Evolutionary conservation across 2,329 filamentous ascomycete species (phyloP).

Genomic region (Elsinoe necatrix): DNA sequence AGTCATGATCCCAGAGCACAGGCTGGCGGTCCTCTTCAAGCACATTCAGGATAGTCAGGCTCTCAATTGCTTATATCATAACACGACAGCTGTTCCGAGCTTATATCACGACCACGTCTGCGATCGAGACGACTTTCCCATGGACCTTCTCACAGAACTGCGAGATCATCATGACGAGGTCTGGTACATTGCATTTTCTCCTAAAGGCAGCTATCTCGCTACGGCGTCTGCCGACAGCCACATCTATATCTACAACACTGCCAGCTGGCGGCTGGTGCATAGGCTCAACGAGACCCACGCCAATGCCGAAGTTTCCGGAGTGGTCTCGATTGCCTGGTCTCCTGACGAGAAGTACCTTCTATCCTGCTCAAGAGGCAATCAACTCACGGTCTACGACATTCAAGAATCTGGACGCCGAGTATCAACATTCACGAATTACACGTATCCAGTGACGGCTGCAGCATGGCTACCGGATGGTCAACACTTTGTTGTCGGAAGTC

Average conservation of each 20-base stretch:
- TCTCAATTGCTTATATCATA: slow-evolving; percentile 78
- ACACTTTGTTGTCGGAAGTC: slow-evolving; percentile 69
- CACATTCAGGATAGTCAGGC: slow-evolving; percentile 81
- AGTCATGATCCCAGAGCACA: slow-evolving; percentile 91
- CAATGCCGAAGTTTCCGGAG: slow-evolving; percentile 38
- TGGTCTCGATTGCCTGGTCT: slow-evolving; percentile 82
- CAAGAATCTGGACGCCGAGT: slow-evolving; percentile 43
- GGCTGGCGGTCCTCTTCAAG: slow-evolving; percentile 70
- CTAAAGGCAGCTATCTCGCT: slow-evolving; percentile 73
- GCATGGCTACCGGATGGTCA: slow-evolving; percentile 77
- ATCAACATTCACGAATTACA: slow-evolving; percentile 58
- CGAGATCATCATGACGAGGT: slow-evolving; percentile 71
- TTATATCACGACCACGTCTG: slow-evolving; percentile 85
- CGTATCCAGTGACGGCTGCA: slow-evolving; percentile 79
- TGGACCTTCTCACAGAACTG: slow-evolving; percentile 61
- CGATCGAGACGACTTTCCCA: slow-evolving; percentile 70
- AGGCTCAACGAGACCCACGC: slow-evolving; percentile 55
- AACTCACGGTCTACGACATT: slow-evolving; percentile 28
- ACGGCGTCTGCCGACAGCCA: slow-evolving; percentile 68
- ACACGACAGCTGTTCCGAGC: slow-evolving; percentile 66
- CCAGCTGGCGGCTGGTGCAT: slow-evolving; percentile 56
- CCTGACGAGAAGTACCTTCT: slow-evolving; percentile 82
- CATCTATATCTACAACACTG: slow-evolving; percentile 75
- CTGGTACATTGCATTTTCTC: slow-evolving; percentile 86
- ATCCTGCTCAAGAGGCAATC: slow-evolving; percentile 53